Evolutionary conservation across 257 asterid genomes (phyloP).

Genomic region (Solanum bulbocastanum): DNA sequence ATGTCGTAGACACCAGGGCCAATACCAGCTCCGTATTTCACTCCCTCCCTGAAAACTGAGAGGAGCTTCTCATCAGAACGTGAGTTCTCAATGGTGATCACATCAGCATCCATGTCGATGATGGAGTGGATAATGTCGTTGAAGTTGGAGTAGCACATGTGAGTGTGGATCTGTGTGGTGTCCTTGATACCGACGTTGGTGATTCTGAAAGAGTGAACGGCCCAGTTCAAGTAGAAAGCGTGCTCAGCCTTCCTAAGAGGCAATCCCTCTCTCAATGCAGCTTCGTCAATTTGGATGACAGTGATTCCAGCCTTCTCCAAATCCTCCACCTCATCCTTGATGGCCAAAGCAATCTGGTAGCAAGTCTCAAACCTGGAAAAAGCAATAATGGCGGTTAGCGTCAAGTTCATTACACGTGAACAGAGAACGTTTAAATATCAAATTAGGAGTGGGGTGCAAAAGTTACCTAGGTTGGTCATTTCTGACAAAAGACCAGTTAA

Average conservation of each 20-base stretch:
- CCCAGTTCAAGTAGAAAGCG: conserved; percentile 93
- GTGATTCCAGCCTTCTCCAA: conserved; percentile 89
- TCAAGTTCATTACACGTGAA: not conserved
- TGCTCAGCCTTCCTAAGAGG: conserved; percentile 96
- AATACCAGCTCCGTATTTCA: conserved; percentile 91
- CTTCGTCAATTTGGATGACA: conserved; percentile 91
- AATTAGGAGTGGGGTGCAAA: not conserved
- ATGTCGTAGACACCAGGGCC: conserved; percentile 96
- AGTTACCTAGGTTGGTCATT: conserved; percentile 91
- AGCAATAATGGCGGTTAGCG: not conserved
- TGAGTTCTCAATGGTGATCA: conserved; percentile 96
- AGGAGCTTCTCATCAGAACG: conserved; percentile 96
- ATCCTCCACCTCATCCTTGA: conserved; percentile 96
- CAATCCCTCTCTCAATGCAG: conserved; percentile 92
- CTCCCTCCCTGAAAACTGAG: conserved; percentile 96
- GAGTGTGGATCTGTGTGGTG: conserved; percentile 98
- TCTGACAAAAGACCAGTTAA: conserved; percentile 95
- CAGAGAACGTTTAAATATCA: not conserved
- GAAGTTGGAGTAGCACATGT: conserved; percentile 99
- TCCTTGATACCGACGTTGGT: conserved; percentile 75
- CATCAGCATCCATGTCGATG: conserved; percentile 96
- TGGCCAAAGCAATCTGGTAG: conserved; percentile 91
- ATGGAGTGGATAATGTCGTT: conserved; percentile 93
- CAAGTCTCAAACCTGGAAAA: conserved; percentile 70
- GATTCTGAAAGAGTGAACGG: conserved; percentile 96